A percentile compares a stretch with the other conserved stretches of the same genome.
Conservation (phyloP, 1,284 basidiomycete genomes). For the Calocybe gambosa region DNA sequence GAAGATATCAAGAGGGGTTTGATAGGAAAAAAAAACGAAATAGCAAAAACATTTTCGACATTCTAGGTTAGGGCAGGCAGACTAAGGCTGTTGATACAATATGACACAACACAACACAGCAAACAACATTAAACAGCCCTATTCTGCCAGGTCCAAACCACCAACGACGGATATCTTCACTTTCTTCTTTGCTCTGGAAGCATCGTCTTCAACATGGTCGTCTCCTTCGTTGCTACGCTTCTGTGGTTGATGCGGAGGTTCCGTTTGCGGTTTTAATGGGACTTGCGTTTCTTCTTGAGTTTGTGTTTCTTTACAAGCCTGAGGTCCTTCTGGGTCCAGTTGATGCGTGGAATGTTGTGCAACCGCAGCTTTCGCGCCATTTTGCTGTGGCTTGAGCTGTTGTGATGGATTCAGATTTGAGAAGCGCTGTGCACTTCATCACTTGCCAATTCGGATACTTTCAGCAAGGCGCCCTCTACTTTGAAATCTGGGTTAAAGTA, state of each 20-base stretch:
- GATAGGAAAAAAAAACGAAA: neutral
- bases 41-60: conserved; percentile 3
- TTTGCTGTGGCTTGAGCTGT: conserved; percentile 7
- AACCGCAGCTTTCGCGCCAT: neutral
- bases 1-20: conserved; percentile 17
- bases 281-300: conserved; percentile 51
- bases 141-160: conserved; percentile 57
- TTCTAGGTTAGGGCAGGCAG: conserved; percentile 17
- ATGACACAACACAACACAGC: conserved; percentile 1
- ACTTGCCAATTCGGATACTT: conserved; percentile 51
- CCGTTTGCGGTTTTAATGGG: conserved; percentile 4
- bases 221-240: conserved; percentile 22
- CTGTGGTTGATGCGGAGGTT: conserved; percentile 16
- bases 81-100: conserved; percentile 1
- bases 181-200: conserved; percentile 36
- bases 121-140: conserved; percentile 9
- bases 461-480: conserved; percentile 54
- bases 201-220: conserved; percentile 15
- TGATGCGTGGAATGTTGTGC: neutral
- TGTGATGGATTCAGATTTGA: conserved; percentile 19
- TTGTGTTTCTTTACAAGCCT: conserved; percentile 31
- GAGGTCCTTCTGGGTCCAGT: conserved; percentile 5
- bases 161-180: conserved; percentile 49
- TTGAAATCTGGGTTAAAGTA: conserved; percentile 61
- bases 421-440: conserved; percentile 4